These are phyloP conservation scores for Strobilomyces echinocephalus DNA, from an alignment of 768 basidiomycete genomes.

Conservation along the genomic window DNA sequence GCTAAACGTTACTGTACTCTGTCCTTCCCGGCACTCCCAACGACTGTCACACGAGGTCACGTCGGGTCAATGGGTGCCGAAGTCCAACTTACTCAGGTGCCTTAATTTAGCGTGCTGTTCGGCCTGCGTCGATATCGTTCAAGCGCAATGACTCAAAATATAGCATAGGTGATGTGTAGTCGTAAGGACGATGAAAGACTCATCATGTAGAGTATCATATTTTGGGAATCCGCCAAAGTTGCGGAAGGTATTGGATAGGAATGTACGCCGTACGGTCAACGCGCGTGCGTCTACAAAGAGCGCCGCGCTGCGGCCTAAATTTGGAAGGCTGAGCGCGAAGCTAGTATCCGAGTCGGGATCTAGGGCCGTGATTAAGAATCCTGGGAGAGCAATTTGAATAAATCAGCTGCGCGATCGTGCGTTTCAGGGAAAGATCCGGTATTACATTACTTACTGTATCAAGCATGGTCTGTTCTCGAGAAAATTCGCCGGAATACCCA, in stretches of 20 bases:
- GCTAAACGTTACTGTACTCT: not conserved
- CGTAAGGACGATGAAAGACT: no score
- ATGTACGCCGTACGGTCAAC: not conserved
- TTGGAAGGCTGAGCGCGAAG: not conserved
- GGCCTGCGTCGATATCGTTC: no score
- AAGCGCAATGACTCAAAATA: no score
- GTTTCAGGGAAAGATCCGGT: conserved; percentile 21
- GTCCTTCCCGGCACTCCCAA: no score
- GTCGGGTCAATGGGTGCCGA: no score
- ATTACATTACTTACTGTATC: conserved; percentile 1
- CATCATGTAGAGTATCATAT: no score
- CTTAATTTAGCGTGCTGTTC: no score
- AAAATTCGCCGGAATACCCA: not conserved
- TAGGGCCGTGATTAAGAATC: conserved; percentile 4
- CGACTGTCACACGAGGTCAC: no score
- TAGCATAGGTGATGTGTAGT: no score
- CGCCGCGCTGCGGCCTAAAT: not conserved
- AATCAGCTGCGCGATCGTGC: not conserved
- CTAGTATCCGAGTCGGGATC: conserved; percentile 4
- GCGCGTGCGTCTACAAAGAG: not conserved
- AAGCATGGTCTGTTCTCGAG: not conserved
- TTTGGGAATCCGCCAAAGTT: no score
- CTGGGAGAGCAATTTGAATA: not conserved
- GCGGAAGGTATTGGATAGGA: no score
- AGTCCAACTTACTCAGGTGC: no score